Evolutionary conservation across 1,139 yeast genomes (phyloP), one percentile per base, ranked within the genome.

Genomic region (Hanseniaspora sp.): DNA sequence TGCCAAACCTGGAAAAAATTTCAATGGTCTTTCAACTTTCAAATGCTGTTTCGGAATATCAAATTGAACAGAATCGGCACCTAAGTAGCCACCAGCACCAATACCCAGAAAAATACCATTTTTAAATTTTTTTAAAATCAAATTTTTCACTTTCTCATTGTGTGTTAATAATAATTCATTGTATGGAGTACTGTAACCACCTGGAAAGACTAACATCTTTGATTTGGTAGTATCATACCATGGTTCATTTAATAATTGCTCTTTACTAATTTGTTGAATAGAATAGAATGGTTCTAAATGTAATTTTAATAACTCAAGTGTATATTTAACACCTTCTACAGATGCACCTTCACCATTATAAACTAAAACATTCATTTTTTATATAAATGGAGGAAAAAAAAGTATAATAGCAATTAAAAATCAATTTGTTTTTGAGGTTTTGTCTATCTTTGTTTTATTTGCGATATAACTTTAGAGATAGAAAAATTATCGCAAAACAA

Each of bases 21-120:
- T 75, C 61, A 94, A 71, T 0, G 83, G 67, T 0, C 98, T 98
- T 46, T 82, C 74, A 2, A 92, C 96, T 63, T 90, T 97, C 75
- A 86, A 69, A 1, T 57, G 59, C 0, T 77, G 74, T 58, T 82
- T 74, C 1, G 92, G 94, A 29, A 77, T 80, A 62, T 87, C 95
- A 66, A 92, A 94, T 64, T 92, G 97, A 59, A 86, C 81, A 49
- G 82, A 68, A 0, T 74, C 67, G n/a, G 88, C 75, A 0, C 82
- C 92, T 64, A 78, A 92, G 68, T 94, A 92, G 0, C 86, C 97
- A 37, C 99, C 99, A n/a, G 98, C 95, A 69, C 98, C 92, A 59
- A 92, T 78, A 0, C 98, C 98, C 38, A 92, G 67, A 63, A 73
- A 87, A 55, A 74, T 71, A 1, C 98, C 99, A 23, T 98, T 98